Evolutionary conservation across 495 filamentous ascomycete genomes (phyloP).

Genomic region (Beverwykella pulmonaria): DNA sequence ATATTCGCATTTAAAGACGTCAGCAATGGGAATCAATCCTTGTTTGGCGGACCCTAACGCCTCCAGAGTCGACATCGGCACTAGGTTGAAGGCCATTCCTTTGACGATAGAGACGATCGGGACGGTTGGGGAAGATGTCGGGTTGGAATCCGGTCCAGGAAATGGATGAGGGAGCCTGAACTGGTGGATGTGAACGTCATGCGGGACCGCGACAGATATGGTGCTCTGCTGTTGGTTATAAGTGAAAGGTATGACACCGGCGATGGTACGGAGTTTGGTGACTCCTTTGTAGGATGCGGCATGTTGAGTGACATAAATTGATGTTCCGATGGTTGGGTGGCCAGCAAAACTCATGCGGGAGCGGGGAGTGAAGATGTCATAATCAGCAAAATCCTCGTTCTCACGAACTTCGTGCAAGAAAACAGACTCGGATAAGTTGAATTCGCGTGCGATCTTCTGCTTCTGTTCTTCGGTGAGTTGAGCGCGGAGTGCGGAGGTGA

Average conservation of each 20-base stretch:
- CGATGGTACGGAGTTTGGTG: constrained; percentile 10
- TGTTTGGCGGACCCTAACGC: constrained; percentile 45
- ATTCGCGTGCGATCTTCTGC: constrained; percentile 71
- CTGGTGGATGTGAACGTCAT: constrained; percentile 65
- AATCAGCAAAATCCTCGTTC: constrained; percentile 42
- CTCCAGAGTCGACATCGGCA: constrained; percentile 53
- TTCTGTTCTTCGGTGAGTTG: constrained; percentile 56
- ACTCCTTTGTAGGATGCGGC: background rate
- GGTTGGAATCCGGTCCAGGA: constrained; percentile 29
- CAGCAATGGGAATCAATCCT: constrained; percentile 14
- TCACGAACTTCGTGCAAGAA: constrained; percentile 62
- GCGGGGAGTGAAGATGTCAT: constrained; percentile 71
- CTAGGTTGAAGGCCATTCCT: constrained; percentile 67
- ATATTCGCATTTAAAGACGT: constrained; percentile 8
- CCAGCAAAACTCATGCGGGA: constrained; percentile 74
- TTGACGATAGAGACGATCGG: constrained; percentile 65
- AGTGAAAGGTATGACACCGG: constrained; percentile 16
- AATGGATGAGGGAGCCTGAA: constrained; percentile 38
- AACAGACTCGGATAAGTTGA: constrained; percentile 84
- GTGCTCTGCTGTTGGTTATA: background rate
- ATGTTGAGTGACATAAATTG: constrained; percentile 51
- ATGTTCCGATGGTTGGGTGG: constrained; percentile 75
- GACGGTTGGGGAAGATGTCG: constrained; percentile 43
- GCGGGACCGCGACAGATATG: constrained; percentile 62
- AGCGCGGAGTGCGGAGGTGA: constrained; percentile 47